phyloP scores from a whole-genome alignment of 768 basidiomycete genomes.

The Suillus brevipes region DNA sequence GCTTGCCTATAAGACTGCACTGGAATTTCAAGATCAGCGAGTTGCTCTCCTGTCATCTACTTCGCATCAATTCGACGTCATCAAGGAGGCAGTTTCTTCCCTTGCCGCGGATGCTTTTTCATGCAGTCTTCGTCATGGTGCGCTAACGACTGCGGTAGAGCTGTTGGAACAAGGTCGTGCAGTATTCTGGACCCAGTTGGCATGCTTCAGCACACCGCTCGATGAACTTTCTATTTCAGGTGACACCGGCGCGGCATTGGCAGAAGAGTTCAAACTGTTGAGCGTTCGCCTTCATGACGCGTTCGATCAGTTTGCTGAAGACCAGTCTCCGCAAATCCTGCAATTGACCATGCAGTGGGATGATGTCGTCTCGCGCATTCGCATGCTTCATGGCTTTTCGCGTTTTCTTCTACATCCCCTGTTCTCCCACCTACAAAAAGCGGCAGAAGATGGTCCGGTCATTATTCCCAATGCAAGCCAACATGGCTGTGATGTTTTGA shows the following conservation, averaged over 20 bases:
- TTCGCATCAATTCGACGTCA: not conserved
- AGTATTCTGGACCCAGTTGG: slow-evolving; percentile 29
- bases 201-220: slow-evolving; percentile 26
- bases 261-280: not conserved
- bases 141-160: not conserved
- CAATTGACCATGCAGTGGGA: too few relatives aligned
- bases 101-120: not conserved
- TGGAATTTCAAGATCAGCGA: not conserved
- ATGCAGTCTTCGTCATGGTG: not conserved
- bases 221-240: slow-evolving; percentile 9
- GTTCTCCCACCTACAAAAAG: not conserved
- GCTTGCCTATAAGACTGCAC: not conserved
- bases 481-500: not conserved
- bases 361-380: too few relatives aligned
- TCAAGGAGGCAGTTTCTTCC: not conserved
- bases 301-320: too few relatives aligned
- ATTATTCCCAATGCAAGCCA: not conserved
- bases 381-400: too few relatives aligned
- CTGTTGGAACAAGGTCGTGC: slow-evolving; percentile 26
- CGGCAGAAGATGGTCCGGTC: not conserved
- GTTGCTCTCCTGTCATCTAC: not conserved
- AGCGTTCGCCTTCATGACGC: not conserved
- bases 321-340: too few relatives aligned
- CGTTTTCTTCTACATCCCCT: not conserved
- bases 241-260: not conserved